Base-by-base conservation (phyloP, 1,284 basidiomycete species). In the Erythrobasidium hasegawianum region DNA sequence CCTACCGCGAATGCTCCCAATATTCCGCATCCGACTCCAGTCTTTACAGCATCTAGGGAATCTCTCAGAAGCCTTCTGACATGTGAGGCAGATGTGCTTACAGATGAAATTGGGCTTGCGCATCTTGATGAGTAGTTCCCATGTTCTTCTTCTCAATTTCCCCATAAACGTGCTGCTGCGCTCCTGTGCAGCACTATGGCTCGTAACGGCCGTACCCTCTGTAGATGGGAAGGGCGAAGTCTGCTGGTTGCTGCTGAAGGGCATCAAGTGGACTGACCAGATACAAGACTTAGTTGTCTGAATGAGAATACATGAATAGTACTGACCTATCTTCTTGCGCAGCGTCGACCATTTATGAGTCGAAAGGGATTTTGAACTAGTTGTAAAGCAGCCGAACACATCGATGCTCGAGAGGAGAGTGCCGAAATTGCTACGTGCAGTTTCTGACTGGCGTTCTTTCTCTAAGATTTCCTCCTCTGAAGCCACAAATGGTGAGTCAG, bases 1-100 rank as follows among this genome's bases (percentile, higher is more conserved):
- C 33, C 56, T 8, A 56, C 33, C 56, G 39, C 54, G 26, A 62
- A n/a, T 38, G 18, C 10, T 33, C 59, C 65, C 11, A 72, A 71
- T 68, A 76, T 39, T 70, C 77, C 75, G 7, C 78, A 78, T 1
- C 80, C 82, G 0, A 80, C 56, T 1, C 81, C 93, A 0, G 87
- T 86, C 77, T 96, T 96, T 79, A 96, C 81, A 0, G 90, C 88
- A 47, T 24, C 33, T 18, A n/a, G n/a, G n/a, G n/a, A n/a, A n/a
- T n/a, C n/a, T n/a, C n/a, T n/a, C n/a, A n/a, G n/a, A n/a, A n/a
- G n/a, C n/a, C n/a, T n/a, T n/a, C n/a, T n/a, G n/a, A n/a, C n/a
- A n/a, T n/a, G n/a, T n/a, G n/a, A n/a, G n/a, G n/a, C n/a, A n/a
- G n/a, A n/a, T n/a, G n/a, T n/a, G n/a, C 60, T 50, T 33, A 62